phyloP scores from a whole-genome alignment of 2,329 filamentous ascomycete species.

The Elsinoe australis region DNA sequence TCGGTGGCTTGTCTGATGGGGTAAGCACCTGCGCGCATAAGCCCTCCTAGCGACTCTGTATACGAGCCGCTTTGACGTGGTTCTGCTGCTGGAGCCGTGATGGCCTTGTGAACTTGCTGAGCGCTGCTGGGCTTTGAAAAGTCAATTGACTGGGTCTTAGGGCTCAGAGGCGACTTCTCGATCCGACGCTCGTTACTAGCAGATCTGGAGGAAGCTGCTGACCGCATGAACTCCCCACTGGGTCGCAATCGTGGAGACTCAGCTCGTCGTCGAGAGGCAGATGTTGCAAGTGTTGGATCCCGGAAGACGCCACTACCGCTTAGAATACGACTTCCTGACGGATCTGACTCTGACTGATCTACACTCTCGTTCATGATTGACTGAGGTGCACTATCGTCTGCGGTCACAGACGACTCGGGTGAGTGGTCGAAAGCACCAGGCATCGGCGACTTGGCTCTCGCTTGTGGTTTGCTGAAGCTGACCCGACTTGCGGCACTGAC shows the following conservation, averaged over 20 bases:
- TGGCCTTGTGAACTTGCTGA: neutral
- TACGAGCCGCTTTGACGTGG: conserved; percentile 16
- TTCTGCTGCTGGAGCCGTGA: neutral
- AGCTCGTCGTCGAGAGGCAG: conserved; percentile 9
- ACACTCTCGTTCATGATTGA: conserved; percentile 42
- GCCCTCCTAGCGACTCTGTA: conserved; percentile 45
- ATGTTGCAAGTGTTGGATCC: conserved; percentile 55
- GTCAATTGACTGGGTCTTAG: conserved; percentile 4
- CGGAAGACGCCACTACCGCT: conserved; percentile 82
- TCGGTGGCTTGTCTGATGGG: conserved; percentile 65
- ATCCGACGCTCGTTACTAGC: conserved; percentile 8
- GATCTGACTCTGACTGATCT: conserved; percentile 55
- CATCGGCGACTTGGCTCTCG: conserved; percentile 42
- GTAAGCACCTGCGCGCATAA: conserved; percentile 49
- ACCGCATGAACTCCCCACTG: conserved; percentile 10
- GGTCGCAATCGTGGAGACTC: conserved; percentile 18
- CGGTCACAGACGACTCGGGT: conserved; percentile 60
- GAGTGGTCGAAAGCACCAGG: conserved; percentile 53
- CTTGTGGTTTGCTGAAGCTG: conserved; percentile 45
- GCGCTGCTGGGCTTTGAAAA: conserved; percentile 11
- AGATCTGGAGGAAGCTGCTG: conserved; percentile 4
- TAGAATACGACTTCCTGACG: conserved; percentile 86
- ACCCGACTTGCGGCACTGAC: conserved; percentile 52
- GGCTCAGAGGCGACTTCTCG: conserved; percentile 7
- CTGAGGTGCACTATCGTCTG: conserved; percentile 25